Evolutionary conservation across 2,329 filamentous ascomycete species (phyloP).

Genomic region (Aspergillus neotritici): DNA sequence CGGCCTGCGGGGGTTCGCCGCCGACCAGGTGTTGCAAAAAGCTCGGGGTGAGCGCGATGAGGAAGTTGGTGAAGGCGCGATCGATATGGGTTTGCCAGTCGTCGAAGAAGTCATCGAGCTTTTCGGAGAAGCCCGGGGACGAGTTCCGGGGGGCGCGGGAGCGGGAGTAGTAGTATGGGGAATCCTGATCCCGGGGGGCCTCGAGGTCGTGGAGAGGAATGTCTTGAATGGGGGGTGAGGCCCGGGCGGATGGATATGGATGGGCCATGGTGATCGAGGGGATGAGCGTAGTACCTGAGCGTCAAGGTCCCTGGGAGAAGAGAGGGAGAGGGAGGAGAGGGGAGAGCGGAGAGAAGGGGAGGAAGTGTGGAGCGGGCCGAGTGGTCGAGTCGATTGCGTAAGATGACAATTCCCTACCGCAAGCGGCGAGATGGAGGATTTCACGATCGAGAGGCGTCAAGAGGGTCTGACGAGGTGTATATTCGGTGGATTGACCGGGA

Average conservation of each 20-base stretch:
- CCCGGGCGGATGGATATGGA: constrained; percentile 10
- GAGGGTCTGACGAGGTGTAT: no score
- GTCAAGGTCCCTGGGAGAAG: not conserved
- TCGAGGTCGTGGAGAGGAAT: constrained; percentile 29
- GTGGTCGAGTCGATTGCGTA: constrained; percentile 1
- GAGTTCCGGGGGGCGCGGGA: constrained; percentile 15
- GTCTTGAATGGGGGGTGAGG: constrained; percentile 21
- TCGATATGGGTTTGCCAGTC: constrained; percentile 24
- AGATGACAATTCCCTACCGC: not conserved
- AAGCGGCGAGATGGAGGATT: no score
- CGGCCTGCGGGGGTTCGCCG: constrained; percentile 21
- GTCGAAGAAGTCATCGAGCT: constrained; percentile 15
- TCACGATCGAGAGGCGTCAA: no score
- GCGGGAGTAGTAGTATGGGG: constrained; percentile 17
- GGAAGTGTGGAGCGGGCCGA: constrained; percentile 3
- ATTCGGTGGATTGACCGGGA: no score
- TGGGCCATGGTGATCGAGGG: constrained; percentile 10
- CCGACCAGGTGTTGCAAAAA: constrained; percentile 32
- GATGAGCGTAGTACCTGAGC: not conserved
- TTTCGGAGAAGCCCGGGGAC: constrained; percentile 9
- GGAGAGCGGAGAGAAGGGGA: not conserved
- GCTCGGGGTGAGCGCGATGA: constrained; percentile 31
- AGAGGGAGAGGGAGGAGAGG: not conserved
- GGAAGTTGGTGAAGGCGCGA: constrained; percentile 19
- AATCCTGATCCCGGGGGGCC: constrained; percentile 11